Evolutionary conservation across 169 alveolate genomes (phyloP).

Genomic region (Plasmodium vinckei): DNA sequence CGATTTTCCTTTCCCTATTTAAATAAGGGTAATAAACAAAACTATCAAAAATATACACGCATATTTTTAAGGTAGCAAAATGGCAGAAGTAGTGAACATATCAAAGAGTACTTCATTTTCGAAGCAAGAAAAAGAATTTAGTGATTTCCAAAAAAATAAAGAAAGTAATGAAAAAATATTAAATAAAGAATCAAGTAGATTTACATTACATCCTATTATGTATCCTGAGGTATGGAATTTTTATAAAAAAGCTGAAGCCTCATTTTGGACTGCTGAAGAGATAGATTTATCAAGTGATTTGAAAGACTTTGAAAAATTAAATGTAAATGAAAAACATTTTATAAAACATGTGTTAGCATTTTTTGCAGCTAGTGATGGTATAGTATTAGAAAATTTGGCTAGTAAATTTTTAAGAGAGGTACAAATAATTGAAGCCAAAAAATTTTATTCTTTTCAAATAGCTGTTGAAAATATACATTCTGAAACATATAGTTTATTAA

Average conservation of each 20-base stretch:
- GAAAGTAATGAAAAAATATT: constrained; percentile 70
- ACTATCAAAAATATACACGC: no score
- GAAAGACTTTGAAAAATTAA: constrained; percentile 95
- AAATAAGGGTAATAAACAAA: no score
- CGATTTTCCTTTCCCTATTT: no score
- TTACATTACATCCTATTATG: constrained; percentile 88
- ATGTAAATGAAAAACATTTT: constrained; percentile 93
- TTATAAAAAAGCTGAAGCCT: constrained; percentile 98
- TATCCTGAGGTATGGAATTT: constrained; percentile 95
- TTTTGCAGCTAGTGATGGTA: constrained; percentile 99
- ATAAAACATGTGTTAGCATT: constrained; percentile 96
- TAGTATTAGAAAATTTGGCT: constrained; percentile 98
- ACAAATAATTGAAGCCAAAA: constrained; percentile 97
- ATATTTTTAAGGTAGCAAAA: neutral
- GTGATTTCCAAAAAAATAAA: constrained; percentile 68
- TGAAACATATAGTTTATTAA: constrained; percentile 96
- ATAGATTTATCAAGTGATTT: constrained; percentile 96
- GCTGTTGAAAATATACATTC: constrained; percentile 99
- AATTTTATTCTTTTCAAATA: constrained; percentile 98
- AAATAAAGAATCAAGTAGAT: constrained; percentile 44
- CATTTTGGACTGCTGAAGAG: constrained; percentile 99
- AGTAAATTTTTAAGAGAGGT: constrained; percentile 95
- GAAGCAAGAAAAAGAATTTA: constrained; percentile 63
- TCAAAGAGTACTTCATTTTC: constrained; percentile 40
- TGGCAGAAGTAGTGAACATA: constrained; percentile 70